Evolutionary conservation across 2,329 filamentous ascomycete species (phyloP).

Genomic region (Claviceps monticola): DNA sequence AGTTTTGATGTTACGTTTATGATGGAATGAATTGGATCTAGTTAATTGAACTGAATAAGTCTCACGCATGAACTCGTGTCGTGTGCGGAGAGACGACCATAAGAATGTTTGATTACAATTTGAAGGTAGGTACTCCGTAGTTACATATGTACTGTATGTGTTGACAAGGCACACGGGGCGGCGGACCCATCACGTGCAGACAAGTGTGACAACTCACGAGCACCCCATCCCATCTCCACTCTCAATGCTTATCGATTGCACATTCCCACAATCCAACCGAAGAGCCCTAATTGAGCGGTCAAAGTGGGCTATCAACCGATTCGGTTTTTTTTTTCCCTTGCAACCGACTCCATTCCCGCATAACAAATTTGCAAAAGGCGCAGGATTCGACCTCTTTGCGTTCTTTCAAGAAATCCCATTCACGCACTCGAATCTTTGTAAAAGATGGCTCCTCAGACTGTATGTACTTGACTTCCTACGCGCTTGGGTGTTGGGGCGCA

Average conservation of each 20-base stretch:
- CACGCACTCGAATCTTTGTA: conserved; percentile 9
- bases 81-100: no score
- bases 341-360: conserved; percentile 6
- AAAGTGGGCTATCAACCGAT: background rate
- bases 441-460: conserved; percentile 76
- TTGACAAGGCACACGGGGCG: no score
- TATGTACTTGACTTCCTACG: conserved; percentile 56
- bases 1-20: background rate
- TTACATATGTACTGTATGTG: no score
- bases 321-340: conserved; percentile 1
- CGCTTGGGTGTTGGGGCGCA: conserved; percentile 81
- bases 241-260: background rate
- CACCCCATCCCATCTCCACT: background rate
- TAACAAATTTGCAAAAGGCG: conserved; percentile 31
- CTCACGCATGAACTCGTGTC: background rate
- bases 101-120: no score
- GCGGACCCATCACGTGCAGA: background rate
- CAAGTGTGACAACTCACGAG: background rate
- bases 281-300: conserved; percentile 20
- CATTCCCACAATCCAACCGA: conserved; percentile 9
- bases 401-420: conserved; percentile 18
- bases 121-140: no score
- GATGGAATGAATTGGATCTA: conserved; percentile 1
- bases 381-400: conserved; percentile 70
- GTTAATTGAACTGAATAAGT: background rate